Percentiles rank a stretch among this genome's conserved stretches.
These are phyloP conservation scores for Gelatoporia subvermispora DNA, from an alignment of 768 basidiomycete species.

Conservation along the genomic window DNA sequence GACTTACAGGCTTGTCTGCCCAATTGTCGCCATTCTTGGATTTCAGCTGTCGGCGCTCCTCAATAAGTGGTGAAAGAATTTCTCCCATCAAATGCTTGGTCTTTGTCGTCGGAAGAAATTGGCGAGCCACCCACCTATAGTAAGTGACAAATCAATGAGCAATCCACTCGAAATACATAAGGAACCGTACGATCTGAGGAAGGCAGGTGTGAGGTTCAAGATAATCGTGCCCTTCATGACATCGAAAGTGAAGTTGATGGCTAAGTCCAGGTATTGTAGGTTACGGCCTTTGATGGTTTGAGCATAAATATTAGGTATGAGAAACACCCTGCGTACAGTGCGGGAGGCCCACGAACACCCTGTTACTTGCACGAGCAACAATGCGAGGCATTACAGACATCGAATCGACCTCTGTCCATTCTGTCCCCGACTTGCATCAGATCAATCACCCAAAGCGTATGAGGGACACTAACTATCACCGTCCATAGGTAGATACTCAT, in stretches of 20 bases:
- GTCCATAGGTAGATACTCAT: slow-evolving; percentile 7
- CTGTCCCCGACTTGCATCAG: not conserved
- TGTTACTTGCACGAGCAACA: slow-evolving; percentile 37
- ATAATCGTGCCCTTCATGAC: slow-evolving; percentile 23
- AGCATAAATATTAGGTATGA: not conserved
- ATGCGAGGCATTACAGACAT: slow-evolving; percentile 17
- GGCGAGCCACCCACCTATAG: slow-evolving; percentile 13
- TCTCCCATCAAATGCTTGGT: slow-evolving; percentile 7
- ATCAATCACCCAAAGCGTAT: not conserved
- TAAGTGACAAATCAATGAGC: not conserved
- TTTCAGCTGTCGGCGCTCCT: slow-evolving; percentile 15
- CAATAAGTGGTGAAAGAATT: slow-evolving; percentile 14
- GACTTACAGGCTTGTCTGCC: slow-evolving; percentile 29
- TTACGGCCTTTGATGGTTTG: slow-evolving; percentile 22
- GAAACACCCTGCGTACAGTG: slow-evolving; percentile 38
- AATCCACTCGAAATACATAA: not conserved
- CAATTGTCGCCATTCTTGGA: slow-evolving; percentile 23
- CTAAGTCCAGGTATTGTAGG: slow-evolving; percentile 23
- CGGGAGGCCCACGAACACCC: slow-evolving; percentile 45
- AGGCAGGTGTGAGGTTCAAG: slow-evolving; percentile 28
- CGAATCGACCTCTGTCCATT: slow-evolving; percentile 1
- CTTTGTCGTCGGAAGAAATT: slow-evolving; percentile 10
- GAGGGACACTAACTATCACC: slow-evolving; percentile 6
- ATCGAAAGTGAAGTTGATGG: slow-evolving; percentile 27
- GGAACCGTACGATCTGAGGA: slow-evolving; percentile 32